These are phyloP conservation scores for Hyphodiscus hymeniophilus DNA, from an alignment of 495 filamentous ascomycete genomes.

Conservation along the genomic window DNA sequence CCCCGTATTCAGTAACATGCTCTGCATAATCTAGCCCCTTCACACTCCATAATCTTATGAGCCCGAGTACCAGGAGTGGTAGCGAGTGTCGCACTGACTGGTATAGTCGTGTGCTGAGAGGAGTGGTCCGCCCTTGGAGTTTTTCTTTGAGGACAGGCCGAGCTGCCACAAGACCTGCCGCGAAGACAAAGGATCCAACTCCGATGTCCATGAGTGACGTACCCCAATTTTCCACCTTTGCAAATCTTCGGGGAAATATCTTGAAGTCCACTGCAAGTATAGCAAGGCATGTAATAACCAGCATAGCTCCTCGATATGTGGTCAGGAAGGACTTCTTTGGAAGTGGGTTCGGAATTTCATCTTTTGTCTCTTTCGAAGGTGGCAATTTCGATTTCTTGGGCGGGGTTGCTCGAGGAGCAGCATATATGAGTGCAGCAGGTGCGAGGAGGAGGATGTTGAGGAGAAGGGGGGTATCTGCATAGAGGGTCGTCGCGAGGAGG, in stretches of 20 bases:
- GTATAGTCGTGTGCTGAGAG: conserved; percentile 47
- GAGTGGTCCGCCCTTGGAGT: conserved; percentile 34
- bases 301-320: conserved; percentile 81
- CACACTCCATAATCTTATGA: conserved; percentile 77
- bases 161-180: conserved; percentile 85
- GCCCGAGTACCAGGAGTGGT: conserved; percentile 72
- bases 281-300: conserved; percentile 84
- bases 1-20: conserved; percentile 95
- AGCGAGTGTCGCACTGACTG: conserved; percentile 68
- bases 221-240: conserved; percentile 97
- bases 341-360: conserved; percentile 39
- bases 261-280: conserved; percentile 97
- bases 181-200: conserved; percentile 96
- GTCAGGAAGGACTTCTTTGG: conserved; percentile 89
- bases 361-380: conserved; percentile 28
- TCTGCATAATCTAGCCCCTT: conserved; percentile 95
- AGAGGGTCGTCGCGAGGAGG: conserved; percentile 79
- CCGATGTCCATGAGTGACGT: conserved; percentile 97
- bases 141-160: conserved; percentile 72
- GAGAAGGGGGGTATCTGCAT: conserved; percentile 65
- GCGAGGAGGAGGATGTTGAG: conserved; percentile 67
- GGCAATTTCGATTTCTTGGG: conserved; percentile 47
- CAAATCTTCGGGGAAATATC: conserved; percentile 87
- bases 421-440: conserved; percentile 31
- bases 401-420: conserved; percentile 28